Evolutionary conservation across 1,284 basidiomycete species (phyloP).

Genomic region (Apiotrichum gamsii): DNA sequence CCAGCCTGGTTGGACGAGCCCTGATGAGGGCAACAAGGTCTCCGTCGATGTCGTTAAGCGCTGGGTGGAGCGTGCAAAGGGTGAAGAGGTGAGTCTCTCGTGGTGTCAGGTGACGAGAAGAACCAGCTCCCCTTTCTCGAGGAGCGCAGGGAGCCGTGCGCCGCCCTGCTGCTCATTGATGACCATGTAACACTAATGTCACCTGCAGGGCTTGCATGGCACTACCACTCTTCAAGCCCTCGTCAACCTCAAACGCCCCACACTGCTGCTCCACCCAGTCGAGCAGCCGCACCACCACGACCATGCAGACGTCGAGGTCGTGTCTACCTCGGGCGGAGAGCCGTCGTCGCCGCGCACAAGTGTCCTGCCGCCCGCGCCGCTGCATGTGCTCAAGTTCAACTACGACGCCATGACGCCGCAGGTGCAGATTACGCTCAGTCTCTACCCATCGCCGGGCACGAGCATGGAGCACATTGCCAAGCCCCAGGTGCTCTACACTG

Average conservation of each 20-base stretch:
- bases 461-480: conserved; percentile 34
- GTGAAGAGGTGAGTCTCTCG: conserved; percentile 54
- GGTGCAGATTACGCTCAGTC: conserved; percentile 67
- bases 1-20: conserved; percentile 42
- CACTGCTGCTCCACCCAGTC: conserved; percentile 64
- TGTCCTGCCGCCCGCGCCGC: conserved; percentile 35
- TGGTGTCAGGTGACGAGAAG: too few species aligned
- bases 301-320: conserved; percentile 44
- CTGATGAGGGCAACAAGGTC: conserved; percentile 50
- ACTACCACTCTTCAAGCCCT: conserved; percentile 85
- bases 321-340: conserved; percentile 6
- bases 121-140: too few species aligned
- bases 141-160: too few species aligned
- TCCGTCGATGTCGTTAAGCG: conserved; percentile 67
- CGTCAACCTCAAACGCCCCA: conserved; percentile 82
- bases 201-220: conserved; percentile 59
- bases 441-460: conserved; percentile 58
- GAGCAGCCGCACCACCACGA: conserved; percentile 39
- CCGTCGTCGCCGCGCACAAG: background rate
- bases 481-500: conserved; percentile 61
- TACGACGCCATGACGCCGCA: conserved; percentile 81
- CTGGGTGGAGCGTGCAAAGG: conserved; percentile 76
- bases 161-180: too few species aligned
- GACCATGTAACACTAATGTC: too few species aligned
- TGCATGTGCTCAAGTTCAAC: conserved; percentile 73